Base-by-base conservation (phyloP, 1,284 basidiomycete genomes). In the Puccinia horiana region DNA sequence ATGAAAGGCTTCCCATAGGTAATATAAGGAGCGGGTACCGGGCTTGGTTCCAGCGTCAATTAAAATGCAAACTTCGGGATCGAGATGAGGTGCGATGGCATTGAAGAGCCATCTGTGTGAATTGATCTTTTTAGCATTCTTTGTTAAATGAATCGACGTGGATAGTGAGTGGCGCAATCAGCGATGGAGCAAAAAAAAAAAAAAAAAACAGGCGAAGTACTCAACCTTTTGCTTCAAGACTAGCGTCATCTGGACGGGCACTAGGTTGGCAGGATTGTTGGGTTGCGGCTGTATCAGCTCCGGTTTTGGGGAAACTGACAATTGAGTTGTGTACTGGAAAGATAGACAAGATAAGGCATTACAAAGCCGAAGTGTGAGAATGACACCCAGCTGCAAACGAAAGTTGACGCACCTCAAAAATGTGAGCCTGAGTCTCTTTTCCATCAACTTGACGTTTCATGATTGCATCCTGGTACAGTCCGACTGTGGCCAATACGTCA, bases 51-150 rank as follows among this genome's bases (percentile, higher is more conserved):
- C 95, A 1, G 94, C 95, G 86, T 96, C 95, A 83, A 97, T 91
- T 54, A 97, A 90, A 78, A 96, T 93, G 87, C 94, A 96, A 58
- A 93, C 92, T 85, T 96, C 93, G 9, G 95, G 95, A 84, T 93
- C 89, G 74, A 97, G 88, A 85, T 94, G 93, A 84, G 90, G 91
- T 0, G 95, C 96, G 79, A 99, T 92, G 9, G 94, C 96, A 85
- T 98, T 98, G 90, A 99, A 99, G 44, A 99, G 90, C 96, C 96
- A 99, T 74, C 96, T 92, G 84, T 96, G 94, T 83, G 93, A 94
- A 86, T 96, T 82, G 88, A 97, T 96, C 89, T 97, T 97, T 90
- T 97, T 97, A 86, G 95, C 92, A 88, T 98, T 98, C 89, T 97
- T 94, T 11, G 14, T 26, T 0, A 37, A 0, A 56, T 9, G 58